These are phyloP conservation scores for Brassica carinata DNA, from an alignment of 345 rosid genomes.

Conservation along the genomic window DNA sequence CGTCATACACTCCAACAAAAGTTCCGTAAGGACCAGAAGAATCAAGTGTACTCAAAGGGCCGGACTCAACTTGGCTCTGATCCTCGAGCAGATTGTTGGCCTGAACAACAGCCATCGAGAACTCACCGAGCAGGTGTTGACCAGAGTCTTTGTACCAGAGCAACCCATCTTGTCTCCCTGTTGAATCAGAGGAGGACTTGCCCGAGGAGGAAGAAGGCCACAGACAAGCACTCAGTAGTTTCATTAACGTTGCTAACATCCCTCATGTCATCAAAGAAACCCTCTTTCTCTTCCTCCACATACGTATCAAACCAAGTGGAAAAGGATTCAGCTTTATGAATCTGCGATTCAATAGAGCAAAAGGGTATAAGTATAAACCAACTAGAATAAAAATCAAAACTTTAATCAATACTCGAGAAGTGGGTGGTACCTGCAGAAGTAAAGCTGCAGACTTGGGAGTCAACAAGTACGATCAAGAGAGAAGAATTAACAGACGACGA, in stretches of 20 bases:
- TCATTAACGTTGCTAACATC: constrained; percentile 93
- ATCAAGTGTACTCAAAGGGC: constrained; percentile 75
- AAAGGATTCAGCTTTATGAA: constrained; percentile 4
- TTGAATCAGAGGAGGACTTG: constrained; percentile 54
- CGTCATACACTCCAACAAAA: constrained; percentile 91
- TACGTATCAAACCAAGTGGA: constrained; percentile 35
- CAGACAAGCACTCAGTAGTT: constrained; percentile 85
- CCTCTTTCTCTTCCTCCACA: constrained; percentile 54
- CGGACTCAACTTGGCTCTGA: constrained; percentile 96
- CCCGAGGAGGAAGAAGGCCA: constrained; percentile 75
- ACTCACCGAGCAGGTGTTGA: constrained; percentile 82
- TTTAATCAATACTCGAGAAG: not conserved
- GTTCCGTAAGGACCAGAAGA: constrained; percentile 89
- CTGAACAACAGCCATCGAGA: constrained; percentile 96
- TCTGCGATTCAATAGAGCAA: constrained; percentile 23
- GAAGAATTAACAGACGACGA: not conserved
- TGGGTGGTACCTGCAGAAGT: constrained; percentile 26
- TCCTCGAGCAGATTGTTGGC: constrained; percentile 74
- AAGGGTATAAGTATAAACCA: not conserved
- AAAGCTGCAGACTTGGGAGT: constrained; percentile 23
- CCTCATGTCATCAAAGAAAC: constrained; percentile 82
- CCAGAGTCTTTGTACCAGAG: constrained; percentile 95
- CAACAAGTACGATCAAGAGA: constrained; percentile 1
- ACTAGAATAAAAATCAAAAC: constrained; percentile 9
- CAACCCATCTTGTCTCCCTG: constrained; percentile 86